Conservation (phyloP, 306 rosid species). For the Pyrus betulifolia region DNA sequence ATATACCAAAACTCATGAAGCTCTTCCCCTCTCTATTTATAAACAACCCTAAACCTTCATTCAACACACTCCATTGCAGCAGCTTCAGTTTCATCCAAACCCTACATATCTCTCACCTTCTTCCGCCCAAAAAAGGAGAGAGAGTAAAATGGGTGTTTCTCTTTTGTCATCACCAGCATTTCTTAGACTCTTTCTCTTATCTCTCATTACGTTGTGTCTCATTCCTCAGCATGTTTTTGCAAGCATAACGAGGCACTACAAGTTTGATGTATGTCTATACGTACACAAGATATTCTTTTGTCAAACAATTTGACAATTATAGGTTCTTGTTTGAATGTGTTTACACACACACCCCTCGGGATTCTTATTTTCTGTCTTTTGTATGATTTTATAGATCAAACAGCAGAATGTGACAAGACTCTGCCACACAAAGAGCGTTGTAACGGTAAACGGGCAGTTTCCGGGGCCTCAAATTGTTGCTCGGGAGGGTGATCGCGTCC, state of each 20-base stretch:
- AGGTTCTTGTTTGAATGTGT: not conserved
- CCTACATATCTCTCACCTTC: not conserved
- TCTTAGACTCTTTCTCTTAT: slow-evolving; percentile 17
- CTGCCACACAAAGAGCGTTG: slow-evolving; percentile 53
- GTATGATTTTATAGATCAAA: slow-evolving; percentile 28
- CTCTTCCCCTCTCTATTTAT: slow-evolving; percentile 13
- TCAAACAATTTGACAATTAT: not conserved
- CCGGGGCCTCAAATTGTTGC: slow-evolving; percentile 71
- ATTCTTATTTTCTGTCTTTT: not conserved
- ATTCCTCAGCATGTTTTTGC: slow-evolving; percentile 34
- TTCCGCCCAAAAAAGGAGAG: not conserved
- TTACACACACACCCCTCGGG: not conserved
- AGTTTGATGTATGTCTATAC: slow-evolving; percentile 35
- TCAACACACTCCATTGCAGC: not conserved
- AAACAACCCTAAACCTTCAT: not conserved
- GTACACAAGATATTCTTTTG: not conserved
- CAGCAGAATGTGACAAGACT: slow-evolving; percentile 48
- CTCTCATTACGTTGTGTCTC: slow-evolving; percentile 10
- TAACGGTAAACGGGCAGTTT: slow-evolving; percentile 63
- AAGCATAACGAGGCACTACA: slow-evolving; percentile 52
- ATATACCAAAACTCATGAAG: not conserved
- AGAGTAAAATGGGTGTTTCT: slow-evolving; percentile 28
- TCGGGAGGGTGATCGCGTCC: slow-evolving; percentile 54
- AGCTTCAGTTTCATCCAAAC: not conserved
- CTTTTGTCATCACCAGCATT: slow-evolving; percentile 4